These are phyloP conservation scores for Aegle marmelos DNA, from an alignment of 345 rosid species.

Conservation along the genomic window DNA sequence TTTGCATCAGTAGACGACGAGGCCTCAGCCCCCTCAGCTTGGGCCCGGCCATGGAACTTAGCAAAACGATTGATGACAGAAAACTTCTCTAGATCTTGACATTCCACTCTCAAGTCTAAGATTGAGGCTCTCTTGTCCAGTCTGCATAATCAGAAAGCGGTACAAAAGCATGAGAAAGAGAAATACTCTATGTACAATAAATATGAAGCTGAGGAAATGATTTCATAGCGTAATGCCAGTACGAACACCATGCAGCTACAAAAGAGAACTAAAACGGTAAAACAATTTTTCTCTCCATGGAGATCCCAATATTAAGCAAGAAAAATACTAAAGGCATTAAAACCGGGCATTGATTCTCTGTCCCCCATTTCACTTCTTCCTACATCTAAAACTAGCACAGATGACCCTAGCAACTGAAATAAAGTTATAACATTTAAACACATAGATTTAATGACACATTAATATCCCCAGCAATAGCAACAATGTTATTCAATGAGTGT, in stretches of 20 bases:
- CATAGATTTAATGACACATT: background rate
- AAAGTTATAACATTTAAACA: background rate
- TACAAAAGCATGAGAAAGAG: slow-evolving; percentile 6
- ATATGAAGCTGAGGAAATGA: background rate
- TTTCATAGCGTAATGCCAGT: background rate
- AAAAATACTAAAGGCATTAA: background rate
- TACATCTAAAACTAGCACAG: background rate
- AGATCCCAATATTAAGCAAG: slow-evolving; percentile 1
- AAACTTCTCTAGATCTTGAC: slow-evolving; percentile 74
- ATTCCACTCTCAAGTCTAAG: slow-evolving; percentile 73
- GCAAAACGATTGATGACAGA: slow-evolving; percentile 92
- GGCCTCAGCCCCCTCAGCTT: slow-evolving; percentile 44
- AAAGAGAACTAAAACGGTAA: background rate
- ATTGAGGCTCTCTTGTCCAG: slow-evolving; percentile 62
- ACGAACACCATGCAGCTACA: slow-evolving; percentile 6
- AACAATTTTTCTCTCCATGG: slow-evolving; percentile 1
- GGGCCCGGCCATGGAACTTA: slow-evolving; percentile 72
- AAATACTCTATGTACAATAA: background rate
- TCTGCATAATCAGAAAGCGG: slow-evolving; percentile 40
- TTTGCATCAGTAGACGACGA: slow-evolving; percentile 39
- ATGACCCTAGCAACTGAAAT: slow-evolving; percentile 3
- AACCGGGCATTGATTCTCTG: background rate
- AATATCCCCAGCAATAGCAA: background rate
- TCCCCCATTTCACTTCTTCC: background rate
- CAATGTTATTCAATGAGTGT: background rate